A percentile compares a stretch with the other conserved stretches of the same genome.
Evolutionary conservation across 2,329 filamentous ascomycete genomes (phyloP).

Genomic region (Saccharata proteae): DNA sequence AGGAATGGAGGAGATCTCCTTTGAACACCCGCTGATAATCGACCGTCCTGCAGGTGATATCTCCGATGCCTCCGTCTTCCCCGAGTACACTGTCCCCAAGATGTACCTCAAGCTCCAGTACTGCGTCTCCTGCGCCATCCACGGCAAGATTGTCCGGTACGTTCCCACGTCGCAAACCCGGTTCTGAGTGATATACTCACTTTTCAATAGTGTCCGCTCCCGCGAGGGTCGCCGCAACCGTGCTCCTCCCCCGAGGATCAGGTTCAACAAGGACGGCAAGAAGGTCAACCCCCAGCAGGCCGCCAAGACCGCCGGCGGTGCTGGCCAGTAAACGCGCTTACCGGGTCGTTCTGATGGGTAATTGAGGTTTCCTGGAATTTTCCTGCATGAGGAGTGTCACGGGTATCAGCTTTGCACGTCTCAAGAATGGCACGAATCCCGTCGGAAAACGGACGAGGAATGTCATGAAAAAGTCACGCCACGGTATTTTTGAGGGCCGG

Average conservation of each 20-base stretch:
- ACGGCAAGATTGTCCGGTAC: constrained; percentile 99
- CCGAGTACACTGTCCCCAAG: constrained; percentile 99
- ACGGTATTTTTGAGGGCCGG: constrained; percentile 9
- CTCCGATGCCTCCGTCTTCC: constrained; percentile 97
- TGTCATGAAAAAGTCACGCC: constrained; percentile 8
- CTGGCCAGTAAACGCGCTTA: constrained; percentile 3
- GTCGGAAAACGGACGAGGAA: constrained; percentile 8
- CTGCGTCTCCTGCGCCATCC: constrained; percentile 99
- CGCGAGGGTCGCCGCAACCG: constrained; percentile 96
- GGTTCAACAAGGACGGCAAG: constrained; percentile 99
- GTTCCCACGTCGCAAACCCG: constrained; percentile 31
- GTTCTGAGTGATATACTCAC: constrained; percentile 9
- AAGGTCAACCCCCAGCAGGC: constrained; percentile 86
- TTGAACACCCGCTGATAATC: constrained; percentile 1
- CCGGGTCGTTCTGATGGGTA: constrained; percentile 1
- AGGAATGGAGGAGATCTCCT: background rate
- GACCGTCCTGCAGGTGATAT: constrained; percentile 70
- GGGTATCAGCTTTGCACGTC: constrained; percentile 4
- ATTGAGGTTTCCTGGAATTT: constrained; percentile 1
- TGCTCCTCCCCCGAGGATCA: constrained; percentile 89
- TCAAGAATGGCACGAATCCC: constrained; percentile 3
- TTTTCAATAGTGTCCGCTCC: constrained; percentile 73
- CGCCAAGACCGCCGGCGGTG: constrained; percentile 45
- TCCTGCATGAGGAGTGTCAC: constrained; percentile 2
- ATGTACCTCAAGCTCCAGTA: constrained; percentile 99